Percentiles rank a stretch among this genome's conserved stretches.
Conservation (phyloP, 805 yeast species). For the Komagataella pseudopastoris region DNA sequence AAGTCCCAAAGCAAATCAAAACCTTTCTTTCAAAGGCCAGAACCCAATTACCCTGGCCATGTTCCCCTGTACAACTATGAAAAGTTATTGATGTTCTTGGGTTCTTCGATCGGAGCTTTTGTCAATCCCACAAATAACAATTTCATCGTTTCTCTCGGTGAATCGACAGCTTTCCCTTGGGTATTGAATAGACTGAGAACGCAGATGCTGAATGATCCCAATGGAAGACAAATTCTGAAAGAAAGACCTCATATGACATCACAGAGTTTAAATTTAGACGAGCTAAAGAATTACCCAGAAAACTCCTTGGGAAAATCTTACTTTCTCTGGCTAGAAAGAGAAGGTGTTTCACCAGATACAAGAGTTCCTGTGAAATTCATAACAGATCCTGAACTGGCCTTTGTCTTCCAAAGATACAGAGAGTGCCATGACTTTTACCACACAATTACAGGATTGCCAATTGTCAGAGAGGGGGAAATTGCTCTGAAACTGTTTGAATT, state of each 20-base stretch:
- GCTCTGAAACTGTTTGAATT: conserved; percentile 88
- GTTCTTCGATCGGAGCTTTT: conserved; percentile 69
- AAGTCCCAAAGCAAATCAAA: conserved; percentile 14
- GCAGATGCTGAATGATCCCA: conserved; percentile 62
- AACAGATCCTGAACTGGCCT: conserved; percentile 83
- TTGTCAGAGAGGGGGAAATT: conserved; percentile 91
- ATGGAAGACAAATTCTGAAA: conserved; percentile 64
- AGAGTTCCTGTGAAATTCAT: conserved; percentile 80
- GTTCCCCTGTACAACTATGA: conserved; percentile 61
- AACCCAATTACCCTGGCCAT: conserved; percentile 57
- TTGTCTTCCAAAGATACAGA: conserved; percentile 84
- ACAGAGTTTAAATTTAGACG: conserved; percentile 47
- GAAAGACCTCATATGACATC: conserved; percentile 81
- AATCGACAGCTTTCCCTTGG: conserved; percentile 68
- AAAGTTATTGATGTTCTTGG: conserved; percentile 44
- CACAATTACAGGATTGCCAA: conserved; percentile 80
- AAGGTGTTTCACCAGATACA: conserved; percentile 89
- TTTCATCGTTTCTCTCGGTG: conserved; percentile 77
- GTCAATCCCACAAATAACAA: conserved; percentile 66
- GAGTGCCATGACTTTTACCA: conserved; percentile 97
- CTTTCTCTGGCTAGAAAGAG: conserved; percentile 67
- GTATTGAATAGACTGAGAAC: conserved; percentile 49
- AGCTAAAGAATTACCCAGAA: conserved; percentile 44
- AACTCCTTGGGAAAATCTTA: conserved; percentile 74
- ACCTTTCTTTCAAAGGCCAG: conserved; percentile 22